Evolutionary conservation across 805 yeast species (phyloP).

Genomic region (Pichia thaimueangensis): DNA sequence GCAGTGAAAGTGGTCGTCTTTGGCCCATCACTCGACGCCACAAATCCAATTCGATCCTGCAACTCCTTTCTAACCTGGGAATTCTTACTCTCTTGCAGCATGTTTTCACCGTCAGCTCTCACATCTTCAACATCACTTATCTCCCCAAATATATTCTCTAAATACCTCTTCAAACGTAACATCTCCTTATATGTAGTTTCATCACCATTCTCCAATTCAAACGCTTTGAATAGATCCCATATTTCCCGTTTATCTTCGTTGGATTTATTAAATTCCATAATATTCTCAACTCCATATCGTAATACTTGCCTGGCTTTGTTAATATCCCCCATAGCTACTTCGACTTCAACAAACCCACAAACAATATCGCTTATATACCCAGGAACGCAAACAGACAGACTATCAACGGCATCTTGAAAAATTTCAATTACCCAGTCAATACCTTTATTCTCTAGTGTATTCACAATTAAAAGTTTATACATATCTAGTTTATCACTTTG

Average conservation of each 20-base stretch:
- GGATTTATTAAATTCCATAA: slow-evolving; percentile 27
- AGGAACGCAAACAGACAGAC: slow-evolving; percentile 21
- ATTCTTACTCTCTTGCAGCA: slow-evolving; percentile 19
- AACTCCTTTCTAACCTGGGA: slow-evolving; percentile 14
- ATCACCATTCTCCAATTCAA: slow-evolving; percentile 67
- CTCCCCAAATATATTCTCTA: slow-evolving; percentile 14
- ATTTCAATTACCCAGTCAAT: slow-evolving; percentile 38
- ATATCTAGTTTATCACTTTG: slow-evolving; percentile 31
- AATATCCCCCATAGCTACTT: slow-evolving; percentile 44
- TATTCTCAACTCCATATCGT: slow-evolving; percentile 44
- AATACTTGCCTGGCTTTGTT: slow-evolving; percentile 59
- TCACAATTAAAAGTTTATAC: slow-evolving; percentile 38
- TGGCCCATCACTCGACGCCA: slow-evolving; percentile 36
- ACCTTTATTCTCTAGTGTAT: slow-evolving; percentile 36
- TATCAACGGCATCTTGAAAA: slow-evolving; percentile 45
- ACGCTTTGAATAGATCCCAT: slow-evolving; percentile 69
- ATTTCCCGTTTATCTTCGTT: slow-evolving; percentile 28
- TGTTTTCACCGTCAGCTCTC: neutral
- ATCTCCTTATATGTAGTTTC: slow-evolving; percentile 69
- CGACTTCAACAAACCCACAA: slow-evolving; percentile 51
- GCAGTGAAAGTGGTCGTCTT: slow-evolving; percentile 26
- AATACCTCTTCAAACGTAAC: slow-evolving; percentile 51
- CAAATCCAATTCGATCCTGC: slow-evolving; percentile 41
- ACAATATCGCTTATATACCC: slow-evolving; percentile 37
- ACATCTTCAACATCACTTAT: no score